phyloP scores from a whole-genome alignment of 2,329 filamentous ascomycete species.

The Cryphonectria nitschkei region DNA sequence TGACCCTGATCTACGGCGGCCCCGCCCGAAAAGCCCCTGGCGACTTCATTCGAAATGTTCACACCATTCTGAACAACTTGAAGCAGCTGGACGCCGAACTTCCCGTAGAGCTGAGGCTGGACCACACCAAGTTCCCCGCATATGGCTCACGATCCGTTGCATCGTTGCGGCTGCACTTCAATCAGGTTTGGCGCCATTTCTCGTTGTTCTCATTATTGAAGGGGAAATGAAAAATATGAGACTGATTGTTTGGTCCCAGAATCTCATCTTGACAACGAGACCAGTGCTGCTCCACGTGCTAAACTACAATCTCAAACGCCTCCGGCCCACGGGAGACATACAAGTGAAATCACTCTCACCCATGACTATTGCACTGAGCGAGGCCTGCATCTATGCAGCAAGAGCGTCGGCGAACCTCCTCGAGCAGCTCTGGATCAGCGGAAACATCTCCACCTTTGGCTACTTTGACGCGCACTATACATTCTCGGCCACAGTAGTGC shows the following conservation, averaged over 20 bases:
- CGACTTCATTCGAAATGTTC: constrained; percentile 32
- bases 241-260: not conserved
- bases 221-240: not conserved
- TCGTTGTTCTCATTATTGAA: not conserved
- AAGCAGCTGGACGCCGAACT: constrained; percentile 43
- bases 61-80: constrained; percentile 40
- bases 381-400: constrained; percentile 37
- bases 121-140: constrained; percentile 29
- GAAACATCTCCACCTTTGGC: constrained; percentile 35
- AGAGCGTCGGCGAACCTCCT: constrained; percentile 34
- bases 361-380: constrained; percentile 37
- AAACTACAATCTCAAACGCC: constrained; percentile 27
- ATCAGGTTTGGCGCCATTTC: constrained; percentile 27
- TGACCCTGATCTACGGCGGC: constrained; percentile 30
- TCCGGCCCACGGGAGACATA: not conserved
- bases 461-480: constrained; percentile 38
- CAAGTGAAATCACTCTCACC: constrained; percentile 33
- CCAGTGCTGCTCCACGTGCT: constrained; percentile 31
- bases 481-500: constrained; percentile 34
- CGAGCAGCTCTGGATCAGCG: constrained; percentile 35
- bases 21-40: constrained; percentile 14
- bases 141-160: constrained; percentile 30
- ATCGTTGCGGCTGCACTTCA: constrained; percentile 31
- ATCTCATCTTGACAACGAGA: constrained; percentile 31
- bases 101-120: constrained; percentile 38